Base-by-base conservation (phyloP, 2,329 filamentous ascomycete species). In the Aspergillus ustus region DNA sequence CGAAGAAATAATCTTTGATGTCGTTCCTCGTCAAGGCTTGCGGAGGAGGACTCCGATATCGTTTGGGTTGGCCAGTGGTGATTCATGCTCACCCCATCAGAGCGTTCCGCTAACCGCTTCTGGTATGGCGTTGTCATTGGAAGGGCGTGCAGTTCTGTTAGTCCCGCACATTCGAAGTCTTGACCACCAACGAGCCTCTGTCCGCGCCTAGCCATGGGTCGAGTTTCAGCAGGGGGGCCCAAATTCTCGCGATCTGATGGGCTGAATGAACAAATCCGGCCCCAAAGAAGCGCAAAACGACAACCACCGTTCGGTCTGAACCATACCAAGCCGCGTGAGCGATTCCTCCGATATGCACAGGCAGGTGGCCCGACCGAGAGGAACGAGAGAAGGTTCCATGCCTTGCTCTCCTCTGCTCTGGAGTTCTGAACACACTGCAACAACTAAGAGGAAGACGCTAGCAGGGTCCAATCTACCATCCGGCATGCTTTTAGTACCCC, bases 71-170 rank as follows among this genome's bases (percentile, higher is more conserved):
- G 34, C 34, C 34, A 40, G 34, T 40, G 34, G 53, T 65, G 65
- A 67, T 60, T 65, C 63, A 59, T 58, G 9, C 15, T 44, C 60
- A 25, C 63, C 52, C 6, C 45, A 49, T 60, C 43, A 28, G 53
- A 46, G 55, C 55, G 61, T n/a, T 22, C 4, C 15, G n/a, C 56
- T 63, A 45, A 13, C 72, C 67, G 4, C 19, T 65, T 60, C 19
- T 59, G 66, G 72, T 15, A 66, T 71, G 54, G 72, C 65, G 66
- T 62, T 75, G 72, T 69, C 72, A 70, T 65, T 60, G 59, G 66
- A 71, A 73, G 71, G 72, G 71, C 71, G 71, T 60, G 69, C 64
- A 63, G 52, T 59, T 45, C 57, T 57, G 52, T 65, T 54, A 57
- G 62, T 44, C 58, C 20, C 40, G 43, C 9, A 28, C 40, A 46